Conservation (phyloP, 73 alveolate species). For the Paramecium sexaurelia region DNA sequence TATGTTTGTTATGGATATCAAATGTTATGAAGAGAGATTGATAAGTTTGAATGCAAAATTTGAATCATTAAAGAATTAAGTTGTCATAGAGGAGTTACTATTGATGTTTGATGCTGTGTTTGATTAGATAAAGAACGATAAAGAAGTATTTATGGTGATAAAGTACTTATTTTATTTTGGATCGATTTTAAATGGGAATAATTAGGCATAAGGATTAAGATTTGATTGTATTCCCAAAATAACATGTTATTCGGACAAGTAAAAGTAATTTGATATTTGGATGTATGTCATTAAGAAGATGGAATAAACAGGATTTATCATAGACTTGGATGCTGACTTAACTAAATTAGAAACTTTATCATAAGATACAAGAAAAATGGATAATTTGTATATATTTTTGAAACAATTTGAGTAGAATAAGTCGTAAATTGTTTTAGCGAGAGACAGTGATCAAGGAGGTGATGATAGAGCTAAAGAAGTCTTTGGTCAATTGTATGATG, state of each 20-base stretch:
- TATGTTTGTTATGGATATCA: neutral
- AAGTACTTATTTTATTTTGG: neutral
- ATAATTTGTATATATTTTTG: neutral
- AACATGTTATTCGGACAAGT: neutral
- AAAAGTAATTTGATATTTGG: constrained; percentile 13
- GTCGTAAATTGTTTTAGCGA: neutral
- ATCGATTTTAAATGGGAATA: neutral
- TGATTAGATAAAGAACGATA: neutral
- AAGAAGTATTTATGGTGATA: neutral
- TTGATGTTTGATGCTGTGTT: neutral
- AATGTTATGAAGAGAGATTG: constrained; percentile 28
- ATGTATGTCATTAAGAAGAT: neutral
- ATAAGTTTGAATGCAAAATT: neutral
- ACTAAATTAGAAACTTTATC: neutral
- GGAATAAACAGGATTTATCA: neutral
- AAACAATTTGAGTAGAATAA: neutral
- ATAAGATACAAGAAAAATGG: neutral
- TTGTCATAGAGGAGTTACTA: neutral
- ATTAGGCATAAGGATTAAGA: neutral
- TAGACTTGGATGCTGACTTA: neutral
- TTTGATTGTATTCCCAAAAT: constrained; percentile 4
- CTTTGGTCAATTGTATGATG: neutral
- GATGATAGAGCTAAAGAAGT: neutral
- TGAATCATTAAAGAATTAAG: neutral
- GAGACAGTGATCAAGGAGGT: constrained; percentile 29